Conservation (phyloP, 1,284 basidiomycete species). For the Ustilago nuda region DNA sequence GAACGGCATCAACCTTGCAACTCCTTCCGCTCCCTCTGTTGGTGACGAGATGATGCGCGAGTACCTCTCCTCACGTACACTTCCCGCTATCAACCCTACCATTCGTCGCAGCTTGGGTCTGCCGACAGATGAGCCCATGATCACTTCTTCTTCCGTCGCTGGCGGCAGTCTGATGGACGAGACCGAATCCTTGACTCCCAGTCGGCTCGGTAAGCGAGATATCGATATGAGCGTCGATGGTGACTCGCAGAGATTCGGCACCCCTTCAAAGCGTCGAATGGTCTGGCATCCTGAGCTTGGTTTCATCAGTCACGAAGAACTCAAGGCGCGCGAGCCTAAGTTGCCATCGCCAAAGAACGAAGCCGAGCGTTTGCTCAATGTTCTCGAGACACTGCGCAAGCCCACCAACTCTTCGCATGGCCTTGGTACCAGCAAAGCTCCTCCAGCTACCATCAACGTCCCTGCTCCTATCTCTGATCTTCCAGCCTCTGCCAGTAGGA, state of each 20-base stretch:
- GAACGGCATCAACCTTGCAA: conserved; percentile 58
- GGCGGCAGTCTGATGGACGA: conserved; percentile 43
- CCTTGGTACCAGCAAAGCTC: conserved; percentile 26
- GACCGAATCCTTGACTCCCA: conserved; percentile 34
- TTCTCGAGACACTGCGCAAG: conserved; percentile 69
- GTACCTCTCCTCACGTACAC: conserved; percentile 41
- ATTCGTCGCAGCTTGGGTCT: conserved; percentile 28
- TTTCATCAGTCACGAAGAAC: conserved; percentile 63
- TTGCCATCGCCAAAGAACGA: conserved; percentile 69
- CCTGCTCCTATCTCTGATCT: conserved; percentile 48
- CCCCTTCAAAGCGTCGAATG: conserved; percentile 60
- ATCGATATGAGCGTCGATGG: conserved; percentile 53
- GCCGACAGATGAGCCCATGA: conserved; percentile 20
- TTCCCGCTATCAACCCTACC: conserved; percentile 38
- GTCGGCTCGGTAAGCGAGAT: conserved; percentile 46
- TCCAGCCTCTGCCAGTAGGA: conserved; percentile 10
- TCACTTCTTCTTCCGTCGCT: conserved; percentile 25
- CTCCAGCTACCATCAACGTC: conserved; percentile 36
- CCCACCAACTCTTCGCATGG: conserved; percentile 60
- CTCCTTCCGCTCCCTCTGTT: conserved; percentile 38
- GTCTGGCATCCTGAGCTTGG: conserved; percentile 65
- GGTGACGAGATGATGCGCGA: conserved; percentile 61
- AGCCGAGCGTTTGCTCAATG: conserved; percentile 70
- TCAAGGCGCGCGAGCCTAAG: conserved; percentile 54
- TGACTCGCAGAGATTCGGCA: conserved; percentile 37